Evolutionary conservation across 148 eudicot species (phyloP).

Genomic region (Dianthus caryophyllus): DNA sequence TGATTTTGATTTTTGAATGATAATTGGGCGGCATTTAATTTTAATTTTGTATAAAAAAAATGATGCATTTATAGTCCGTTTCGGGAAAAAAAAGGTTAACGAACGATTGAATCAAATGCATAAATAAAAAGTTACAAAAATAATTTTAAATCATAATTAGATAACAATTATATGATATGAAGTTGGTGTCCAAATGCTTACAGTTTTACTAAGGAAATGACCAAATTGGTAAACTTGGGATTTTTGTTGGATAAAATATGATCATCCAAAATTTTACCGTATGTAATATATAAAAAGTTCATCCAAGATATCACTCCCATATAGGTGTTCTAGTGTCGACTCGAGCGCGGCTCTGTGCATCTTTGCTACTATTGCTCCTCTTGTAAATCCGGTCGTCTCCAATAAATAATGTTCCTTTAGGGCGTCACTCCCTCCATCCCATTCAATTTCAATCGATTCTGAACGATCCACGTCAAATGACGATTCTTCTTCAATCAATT

Average conservation of each 20-base stretch:
- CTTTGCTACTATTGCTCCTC: slow-evolving; percentile 44
- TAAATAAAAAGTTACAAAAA: too few species aligned
- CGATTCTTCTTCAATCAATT: slow-evolving; percentile 39
- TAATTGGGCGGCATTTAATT: too few species aligned
- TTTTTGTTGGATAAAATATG: slow-evolving; percentile 20
- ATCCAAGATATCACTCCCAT: slow-evolving; percentile 46
- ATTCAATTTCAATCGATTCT: slow-evolving; percentile 39
- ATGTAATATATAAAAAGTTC: slow-evolving; percentile 45
- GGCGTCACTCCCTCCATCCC: slow-evolving; percentile 34
- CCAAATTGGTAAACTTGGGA: slow-evolving; percentile 21
- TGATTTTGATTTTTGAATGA: too few species aligned
- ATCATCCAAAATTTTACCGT: slow-evolving; percentile 33
- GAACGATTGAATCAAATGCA: too few species aligned
- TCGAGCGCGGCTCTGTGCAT: slow-evolving; percentile 56
- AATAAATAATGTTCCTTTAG: not conserved
- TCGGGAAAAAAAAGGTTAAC: too few species aligned
- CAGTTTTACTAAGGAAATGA: slow-evolving; percentile 41
- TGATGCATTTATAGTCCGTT: too few species aligned
- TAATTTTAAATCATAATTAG: too few species aligned
- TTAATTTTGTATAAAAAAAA: too few species aligned
- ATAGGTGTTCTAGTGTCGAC: slow-evolving; percentile 48
- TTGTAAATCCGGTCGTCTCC: slow-evolving; percentile 17
- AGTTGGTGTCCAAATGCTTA: too few species aligned
- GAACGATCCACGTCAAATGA: slow-evolving; percentile 43
- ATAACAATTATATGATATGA: too few species aligned